phyloP scores from a whole-genome alignment of 176 grass and related monocot species.

The Poa annua region DNA sequence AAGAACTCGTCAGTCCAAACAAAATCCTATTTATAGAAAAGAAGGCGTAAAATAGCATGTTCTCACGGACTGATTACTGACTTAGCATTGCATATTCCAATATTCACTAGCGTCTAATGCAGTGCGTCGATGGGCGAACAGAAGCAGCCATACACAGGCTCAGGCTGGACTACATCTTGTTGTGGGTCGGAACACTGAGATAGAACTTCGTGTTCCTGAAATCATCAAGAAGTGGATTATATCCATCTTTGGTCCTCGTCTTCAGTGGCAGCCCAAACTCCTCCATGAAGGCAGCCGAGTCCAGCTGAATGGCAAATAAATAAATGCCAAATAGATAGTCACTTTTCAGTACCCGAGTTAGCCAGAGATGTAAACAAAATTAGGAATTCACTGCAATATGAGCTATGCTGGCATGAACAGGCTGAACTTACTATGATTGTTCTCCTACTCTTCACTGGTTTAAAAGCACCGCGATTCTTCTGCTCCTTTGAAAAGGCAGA shows the following conservation, averaged over 20 bases:
- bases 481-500: constrained; percentile 70
- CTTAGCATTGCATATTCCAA: neutral
- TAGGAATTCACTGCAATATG: neutral
- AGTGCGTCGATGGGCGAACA: neutral
- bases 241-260: constrained; percentile 88
- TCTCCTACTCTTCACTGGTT: constrained; percentile 82
- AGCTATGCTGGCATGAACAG: constrained; percentile 12
- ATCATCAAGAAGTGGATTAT: constrained; percentile 92
- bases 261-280: constrained; percentile 92
- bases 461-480: constrained; percentile 59
- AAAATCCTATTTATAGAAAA: constrained; percentile 16
- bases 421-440: constrained; percentile 78
- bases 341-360: constrained; percentile 25
- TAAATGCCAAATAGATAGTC: constrained; percentile 17
- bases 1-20: neutral
- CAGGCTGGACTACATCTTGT: constrained; percentile 28
- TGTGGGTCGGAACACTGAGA: constrained; percentile 87
- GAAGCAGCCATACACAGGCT: neutral
- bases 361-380: neutral
- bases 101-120: neutral
- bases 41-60: neutral
- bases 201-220: constrained; percentile 98
- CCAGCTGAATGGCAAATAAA: constrained; percentile 52
- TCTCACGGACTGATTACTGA: neutral
- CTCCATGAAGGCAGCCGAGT: constrained; percentile 85